These are phyloP conservation scores for Colletotrichum magnum DNA, from an alignment of 2,329 filamentous ascomycete genomes.

Conservation along the genomic window DNA sequence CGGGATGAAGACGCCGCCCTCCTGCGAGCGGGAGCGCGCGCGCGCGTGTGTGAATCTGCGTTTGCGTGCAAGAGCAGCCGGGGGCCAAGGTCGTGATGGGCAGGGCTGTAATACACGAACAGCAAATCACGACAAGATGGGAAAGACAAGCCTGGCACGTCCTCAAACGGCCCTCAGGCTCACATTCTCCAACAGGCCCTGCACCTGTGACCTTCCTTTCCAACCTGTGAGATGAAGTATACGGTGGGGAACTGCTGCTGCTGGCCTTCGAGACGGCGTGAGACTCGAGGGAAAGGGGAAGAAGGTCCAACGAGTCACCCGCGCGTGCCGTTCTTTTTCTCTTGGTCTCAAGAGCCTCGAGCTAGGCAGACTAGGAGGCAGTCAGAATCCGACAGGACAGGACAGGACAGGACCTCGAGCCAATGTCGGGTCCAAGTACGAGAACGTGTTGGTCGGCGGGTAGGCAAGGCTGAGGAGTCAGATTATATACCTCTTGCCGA, in stretches of 20 bases:
- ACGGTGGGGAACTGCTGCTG: background rate
- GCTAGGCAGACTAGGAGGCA: background rate
- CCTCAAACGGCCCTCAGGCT: conserved; percentile 4
- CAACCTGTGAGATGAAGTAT: background rate
- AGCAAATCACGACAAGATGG: conserved; percentile 8
- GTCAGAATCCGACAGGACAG: background rate
- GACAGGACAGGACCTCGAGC: too few species aligned
- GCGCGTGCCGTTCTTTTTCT: background rate
- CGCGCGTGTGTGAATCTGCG: background rate
- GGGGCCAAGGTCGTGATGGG: conserved; percentile 24
- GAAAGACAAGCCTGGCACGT: conserved; percentile 4
- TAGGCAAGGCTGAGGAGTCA: conserved; percentile 1
- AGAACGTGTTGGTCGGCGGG: conserved; percentile 10
- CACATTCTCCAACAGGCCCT: conserved; percentile 15
- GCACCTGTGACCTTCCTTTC: too few species aligned
- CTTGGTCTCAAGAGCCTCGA: background rate
- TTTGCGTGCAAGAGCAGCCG: conserved; percentile 32
- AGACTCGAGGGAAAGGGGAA: background rate
- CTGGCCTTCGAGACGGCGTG: background rate
- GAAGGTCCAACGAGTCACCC: too few species aligned
- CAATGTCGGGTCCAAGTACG: too few species aligned
- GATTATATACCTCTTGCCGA: background rate
- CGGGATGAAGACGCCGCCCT: conserved; percentile 1
- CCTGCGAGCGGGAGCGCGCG: background rate
- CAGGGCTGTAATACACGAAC: conserved; percentile 27